phyloP scores from a whole-genome alignment of 768 basidiomycete genomes.

The Mycena crocata region DNA sequence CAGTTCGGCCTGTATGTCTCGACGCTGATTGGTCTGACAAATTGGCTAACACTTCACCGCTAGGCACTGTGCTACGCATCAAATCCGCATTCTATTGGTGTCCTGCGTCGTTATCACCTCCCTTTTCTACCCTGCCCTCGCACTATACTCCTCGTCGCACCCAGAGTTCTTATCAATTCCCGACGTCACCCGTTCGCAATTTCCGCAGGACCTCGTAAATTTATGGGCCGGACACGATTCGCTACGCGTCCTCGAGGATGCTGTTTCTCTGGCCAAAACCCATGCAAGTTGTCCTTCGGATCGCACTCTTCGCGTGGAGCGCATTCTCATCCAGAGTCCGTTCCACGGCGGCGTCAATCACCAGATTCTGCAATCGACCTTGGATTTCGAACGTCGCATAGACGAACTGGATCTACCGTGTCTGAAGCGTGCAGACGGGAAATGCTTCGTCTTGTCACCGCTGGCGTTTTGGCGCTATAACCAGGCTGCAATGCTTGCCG shows the following conservation, averaged over 20 bases:
- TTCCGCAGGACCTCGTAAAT: conserved; percentile 73
- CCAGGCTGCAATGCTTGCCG: conserved; percentile 60
- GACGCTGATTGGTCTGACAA: conserved; percentile 22
- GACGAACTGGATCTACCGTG: conserved; percentile 62
- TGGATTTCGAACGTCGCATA: conserved; percentile 73
- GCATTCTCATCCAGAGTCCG: conserved; percentile 75
- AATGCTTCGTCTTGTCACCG: conserved; percentile 81
- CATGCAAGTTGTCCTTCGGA: conserved; percentile 74
- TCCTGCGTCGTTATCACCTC: conserved; percentile 90
- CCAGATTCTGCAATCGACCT: conserved; percentile 70
- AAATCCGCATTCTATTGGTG: conserved; percentile 89
- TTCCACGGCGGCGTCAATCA: conserved; percentile 68
- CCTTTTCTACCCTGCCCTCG: conserved; percentile 91
- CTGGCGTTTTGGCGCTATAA: conserved; percentile 81
- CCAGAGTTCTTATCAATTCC: conserved; percentile 75
- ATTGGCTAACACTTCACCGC: conserved; percentile 16
- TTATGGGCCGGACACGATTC: conserved; percentile 77
- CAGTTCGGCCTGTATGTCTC: conserved; percentile 82
- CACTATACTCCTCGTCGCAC: conserved; percentile 82
- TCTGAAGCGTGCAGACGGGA: conserved; percentile 60
- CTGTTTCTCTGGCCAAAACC: conserved; percentile 60
- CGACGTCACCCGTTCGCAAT: conserved; percentile 65
- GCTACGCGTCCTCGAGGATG: conserved; percentile 75
- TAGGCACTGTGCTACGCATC: conserved; percentile 91
- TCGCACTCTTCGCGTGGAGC: conserved; percentile 80